Evolutionary conservation across 768 basidiomycete species (phyloP), one percentile per base, ranked within the genome.

Genomic region (Tricholoma saponaceum): DNA sequence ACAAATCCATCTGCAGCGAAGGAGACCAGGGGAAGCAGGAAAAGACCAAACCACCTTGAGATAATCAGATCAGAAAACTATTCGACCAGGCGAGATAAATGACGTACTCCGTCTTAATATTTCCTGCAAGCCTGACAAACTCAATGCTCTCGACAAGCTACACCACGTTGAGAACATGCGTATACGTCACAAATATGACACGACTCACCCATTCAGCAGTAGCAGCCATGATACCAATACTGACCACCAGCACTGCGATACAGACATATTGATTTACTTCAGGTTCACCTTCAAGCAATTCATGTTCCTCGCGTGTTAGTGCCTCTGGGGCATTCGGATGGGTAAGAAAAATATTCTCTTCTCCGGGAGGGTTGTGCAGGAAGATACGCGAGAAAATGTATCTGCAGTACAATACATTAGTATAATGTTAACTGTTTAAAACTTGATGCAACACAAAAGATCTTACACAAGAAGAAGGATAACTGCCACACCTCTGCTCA

Each of bases 1-100:
- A 90, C 74, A 16, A 80, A 71, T 39, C 84, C 89, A 67, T 90
- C 87, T 2, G 85, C 87, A 3, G 85, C 82, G 71, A 86, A 91
- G 3, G 88, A 89, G 7, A 89, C 80, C 51, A 90, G 70, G 0
- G 89, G 89, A 2, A 91, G 78, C 8, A 91, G 74, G 47, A 90
- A 75, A 58, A 91, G 70, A 16, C 89, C 89, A 64, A 90, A 89
- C 84, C 84, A 89, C 64, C 85, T 87, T 51, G 37, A 13, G 37
- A 46, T 37, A 37, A 55, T 13, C 20, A 53, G 49, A 43, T 14
- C 16, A 6, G 46, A 61, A 33, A 51, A 22, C 13, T 30, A 6
- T 28, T 56, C 14, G 4, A 37, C 30, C 9, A 51, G 0, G 0
- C 51, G 52, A 3, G 16, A 35, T 30, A 32, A 18, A 35, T 9